Conservation (phyloP, 2,329 filamentous ascomycete genomes). For the Chalaropsis ovoidea region DNA sequence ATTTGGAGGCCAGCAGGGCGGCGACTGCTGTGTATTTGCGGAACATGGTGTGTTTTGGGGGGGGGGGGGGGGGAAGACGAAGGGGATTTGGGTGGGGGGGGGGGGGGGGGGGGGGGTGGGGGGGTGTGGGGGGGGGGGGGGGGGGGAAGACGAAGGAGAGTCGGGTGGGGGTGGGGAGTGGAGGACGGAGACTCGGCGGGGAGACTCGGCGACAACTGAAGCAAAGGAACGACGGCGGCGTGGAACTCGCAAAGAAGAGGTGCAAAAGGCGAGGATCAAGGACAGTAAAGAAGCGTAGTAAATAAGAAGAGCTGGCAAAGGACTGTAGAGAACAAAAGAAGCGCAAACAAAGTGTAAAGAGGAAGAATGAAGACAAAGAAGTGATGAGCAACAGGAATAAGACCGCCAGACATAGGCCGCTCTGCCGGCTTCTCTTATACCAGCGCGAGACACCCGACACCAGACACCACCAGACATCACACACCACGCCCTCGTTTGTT, state of each 20-base stretch:
- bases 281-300: background rate
- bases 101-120: too few relatives aligned
- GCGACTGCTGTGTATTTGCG: constrained; percentile 23
- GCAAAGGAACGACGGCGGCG: background rate
- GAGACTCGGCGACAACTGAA: background rate
- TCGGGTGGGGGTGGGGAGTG: too few relatives aligned
- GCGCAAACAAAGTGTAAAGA: background rate
- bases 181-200: too few relatives aligned
- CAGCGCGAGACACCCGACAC: background rate
- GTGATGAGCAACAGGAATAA: background rate
- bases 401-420: background rate
- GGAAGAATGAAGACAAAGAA: constrained; percentile 5
- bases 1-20: constrained; percentile 15
- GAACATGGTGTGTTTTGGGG: constrained; percentile 14
- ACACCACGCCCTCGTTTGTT: background rate
- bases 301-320: background rate
- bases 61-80: background rate
- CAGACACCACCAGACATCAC: too few relatives aligned
- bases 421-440: constrained; percentile 1
- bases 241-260: background rate
- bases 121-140: too few relatives aligned
- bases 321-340: background rate
- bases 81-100: too few relatives aligned
- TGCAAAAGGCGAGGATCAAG: background rate
- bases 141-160: too few relatives aligned